These are phyloP conservation scores for Hypoxylon fuscum DNA, from an alignment of 495 filamentous ascomycete genomes.

Conservation along the genomic window DNA sequence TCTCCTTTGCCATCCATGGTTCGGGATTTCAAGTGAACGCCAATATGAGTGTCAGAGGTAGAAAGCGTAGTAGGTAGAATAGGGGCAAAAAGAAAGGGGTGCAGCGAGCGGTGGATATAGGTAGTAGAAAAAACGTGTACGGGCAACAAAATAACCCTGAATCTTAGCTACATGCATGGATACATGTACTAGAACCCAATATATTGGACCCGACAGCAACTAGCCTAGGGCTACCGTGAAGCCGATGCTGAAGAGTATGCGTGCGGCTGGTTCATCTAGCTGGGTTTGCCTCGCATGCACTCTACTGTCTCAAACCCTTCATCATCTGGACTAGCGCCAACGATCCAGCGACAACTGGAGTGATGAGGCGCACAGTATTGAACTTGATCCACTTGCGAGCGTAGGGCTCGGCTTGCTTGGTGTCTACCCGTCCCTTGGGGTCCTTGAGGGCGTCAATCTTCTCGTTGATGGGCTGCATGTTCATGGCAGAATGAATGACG, in stretches of 20 bases:
- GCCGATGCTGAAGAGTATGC: background rate
- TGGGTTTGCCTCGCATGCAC: background rate
- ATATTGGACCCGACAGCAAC: background rate
- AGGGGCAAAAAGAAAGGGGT: background rate
- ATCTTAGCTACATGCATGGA: too few species aligned
- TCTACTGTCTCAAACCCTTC: slow-evolving; percentile 12
- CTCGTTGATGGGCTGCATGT: slow-evolving; percentile 61
- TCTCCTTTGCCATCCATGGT: too few species aligned
- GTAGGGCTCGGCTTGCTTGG: slow-evolving; percentile 47
- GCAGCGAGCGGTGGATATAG: background rate
- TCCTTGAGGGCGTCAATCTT: slow-evolving; percentile 52
- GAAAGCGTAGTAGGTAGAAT: background rate
- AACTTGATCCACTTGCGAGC: slow-evolving; percentile 50
- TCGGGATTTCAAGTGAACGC: too few species aligned
- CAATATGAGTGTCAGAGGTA: background rate
- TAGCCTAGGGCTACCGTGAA: background rate
- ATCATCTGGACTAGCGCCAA: slow-evolving; percentile 50
- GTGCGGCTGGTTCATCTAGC: too few species aligned
- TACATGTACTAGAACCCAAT: too few species aligned
- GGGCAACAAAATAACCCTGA: too few species aligned
- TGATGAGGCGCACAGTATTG: slow-evolving; percentile 50
- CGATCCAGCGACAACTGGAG: slow-evolving; percentile 52
- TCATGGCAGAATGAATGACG: slow-evolving; percentile 56
- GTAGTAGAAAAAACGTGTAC: too few species aligned
- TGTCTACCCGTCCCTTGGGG: slow-evolving; percentile 43